Percentiles rank a stretch among this genome's conserved stretches.
These are phyloP conservation scores for Aristolochia fimbriata DNA, from an alignment of 164 flowering plant species.

Conservation along the genomic window DNA sequence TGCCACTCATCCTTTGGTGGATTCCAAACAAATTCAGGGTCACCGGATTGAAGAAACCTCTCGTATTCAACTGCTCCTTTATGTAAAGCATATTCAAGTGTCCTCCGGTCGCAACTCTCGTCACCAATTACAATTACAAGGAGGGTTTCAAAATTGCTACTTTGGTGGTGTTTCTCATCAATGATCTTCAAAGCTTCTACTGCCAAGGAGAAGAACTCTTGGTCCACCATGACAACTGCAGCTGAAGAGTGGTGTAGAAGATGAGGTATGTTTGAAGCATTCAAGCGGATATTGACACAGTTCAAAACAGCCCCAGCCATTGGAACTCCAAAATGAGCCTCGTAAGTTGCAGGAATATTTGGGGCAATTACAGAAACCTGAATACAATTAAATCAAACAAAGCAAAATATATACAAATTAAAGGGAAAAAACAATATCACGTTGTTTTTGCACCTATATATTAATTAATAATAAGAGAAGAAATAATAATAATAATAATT, in stretches of 20 bases:
- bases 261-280: conserved; percentile 67
- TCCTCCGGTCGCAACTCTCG: conserved; percentile 47
- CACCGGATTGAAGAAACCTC: conserved; percentile 66
- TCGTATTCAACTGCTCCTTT: conserved; percentile 83
- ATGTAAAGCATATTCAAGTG: conserved; percentile 40
- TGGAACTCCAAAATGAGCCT: conserved; percentile 95
- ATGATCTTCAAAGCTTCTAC: conserved; percentile 68
- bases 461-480: no score
- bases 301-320: conserved; percentile 95
- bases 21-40: conserved; percentile 72
- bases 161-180: conserved; percentile 27
- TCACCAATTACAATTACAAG: conserved; percentile 71
- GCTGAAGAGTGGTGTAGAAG: conserved; percentile 66
- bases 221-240: conserved; percentile 79
- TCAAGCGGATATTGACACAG: conserved; percentile 68
- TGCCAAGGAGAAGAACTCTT: conserved; percentile 71
- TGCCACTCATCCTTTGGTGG: conserved; percentile 97
- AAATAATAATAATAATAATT: conserved; percentile 7
- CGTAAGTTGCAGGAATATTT: conserved; percentile 81
- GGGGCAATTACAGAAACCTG: conserved; percentile 96
- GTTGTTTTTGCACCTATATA: no score
- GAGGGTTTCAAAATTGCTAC: conserved; percentile 42
- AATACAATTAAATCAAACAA: not conserved
- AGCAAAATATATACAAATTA: no score
- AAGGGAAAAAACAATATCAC: no score